Conservation (phyloP, 805 yeast genomes). For the Zygosaccharomyces rouxii region DNA sequence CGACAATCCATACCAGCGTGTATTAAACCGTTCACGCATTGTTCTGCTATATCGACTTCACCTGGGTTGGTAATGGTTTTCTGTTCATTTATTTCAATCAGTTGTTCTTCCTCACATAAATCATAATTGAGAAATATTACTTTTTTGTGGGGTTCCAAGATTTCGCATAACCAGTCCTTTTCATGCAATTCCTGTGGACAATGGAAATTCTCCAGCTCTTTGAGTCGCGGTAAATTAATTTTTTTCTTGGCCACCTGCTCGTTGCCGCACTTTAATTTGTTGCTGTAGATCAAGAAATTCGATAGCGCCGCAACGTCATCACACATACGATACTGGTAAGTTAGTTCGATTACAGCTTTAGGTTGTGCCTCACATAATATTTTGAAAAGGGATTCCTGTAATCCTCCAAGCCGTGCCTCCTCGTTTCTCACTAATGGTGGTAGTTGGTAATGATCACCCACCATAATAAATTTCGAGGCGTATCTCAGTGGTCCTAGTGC, state of each 20-base stretch:
- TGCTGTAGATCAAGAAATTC: constrained; percentile 72
- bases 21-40: constrained; percentile 55
- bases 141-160: constrained; percentile 50
- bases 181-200: background rate
- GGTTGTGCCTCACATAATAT: constrained; percentile 71
- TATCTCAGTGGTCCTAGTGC: constrained; percentile 82
- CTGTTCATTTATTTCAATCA: constrained; percentile 51
- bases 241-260: constrained; percentile 55
- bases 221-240: constrained; percentile 45
- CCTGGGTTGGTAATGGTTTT: constrained; percentile 69
- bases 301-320: constrained; percentile 80
- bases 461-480: constrained; percentile 76
- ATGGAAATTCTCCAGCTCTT: constrained; percentile 10
- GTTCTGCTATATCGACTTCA: constrained; percentile 64
- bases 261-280: constrained; percentile 72
- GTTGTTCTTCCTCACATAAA: constrained; percentile 38
- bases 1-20: constrained; percentile 54
- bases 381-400: constrained; percentile 74
- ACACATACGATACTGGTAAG: constrained; percentile 90
- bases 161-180: constrained; percentile 50
- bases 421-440: constrained; percentile 80
- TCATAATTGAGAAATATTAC: constrained; percentile 86
- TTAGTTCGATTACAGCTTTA: constrained; percentile 65
- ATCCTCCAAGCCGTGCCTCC: constrained; percentile 51
- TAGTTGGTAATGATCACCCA: constrained; percentile 94